phyloP scores from a whole-genome alignment of 768 basidiomycete species.

The Boletus reticuloceps region DNA sequence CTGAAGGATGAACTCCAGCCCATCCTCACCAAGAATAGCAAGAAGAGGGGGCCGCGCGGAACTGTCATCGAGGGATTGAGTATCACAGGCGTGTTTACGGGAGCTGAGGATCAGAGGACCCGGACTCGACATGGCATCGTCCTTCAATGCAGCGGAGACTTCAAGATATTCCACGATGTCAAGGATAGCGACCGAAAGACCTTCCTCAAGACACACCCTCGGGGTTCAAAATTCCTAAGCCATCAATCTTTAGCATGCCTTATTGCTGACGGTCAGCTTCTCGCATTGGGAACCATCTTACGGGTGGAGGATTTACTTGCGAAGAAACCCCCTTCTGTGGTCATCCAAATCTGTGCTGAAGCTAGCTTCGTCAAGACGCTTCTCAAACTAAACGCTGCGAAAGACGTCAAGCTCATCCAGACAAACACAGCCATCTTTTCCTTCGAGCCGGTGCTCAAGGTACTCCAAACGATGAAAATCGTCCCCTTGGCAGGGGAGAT shows the following conservation, averaged over 20 bases:
- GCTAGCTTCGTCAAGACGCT: conserved; percentile 39
- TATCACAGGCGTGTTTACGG: conserved; percentile 36
- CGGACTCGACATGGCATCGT: conserved; percentile 43
- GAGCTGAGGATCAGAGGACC: conserved; percentile 21
- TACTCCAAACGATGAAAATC: conserved; percentile 44
- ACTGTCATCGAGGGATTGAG: conserved; percentile 37
- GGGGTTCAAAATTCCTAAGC: conserved; percentile 38
- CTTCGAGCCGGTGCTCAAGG: conserved; percentile 60
- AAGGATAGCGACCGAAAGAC: conserved; percentile 36
- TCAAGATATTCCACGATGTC: conserved; percentile 36
- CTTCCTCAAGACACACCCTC: conserved; percentile 36
- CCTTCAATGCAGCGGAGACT: conserved; percentile 35
- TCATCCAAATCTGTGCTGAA: conserved; percentile 51
- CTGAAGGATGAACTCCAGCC: conserved; percentile 55
- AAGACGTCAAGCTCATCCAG: conserved; percentile 46
- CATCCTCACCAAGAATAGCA: conserved; percentile 34
- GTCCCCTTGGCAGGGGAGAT: conserved; percentile 52
- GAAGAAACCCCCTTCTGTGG: conserved; percentile 45
- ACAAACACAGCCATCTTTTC: conserved; percentile 63
- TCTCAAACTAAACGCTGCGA: conserved; percentile 34
- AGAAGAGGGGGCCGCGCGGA: conserved; percentile 37
- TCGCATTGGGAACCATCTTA: conserved; percentile 52
- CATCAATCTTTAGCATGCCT: conserved; percentile 58
- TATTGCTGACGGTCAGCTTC: conserved; percentile 43
- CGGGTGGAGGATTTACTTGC: conserved; percentile 54